Evolutionary conservation across 352 stramenopile genomes (phyloP), one percentile per base, ranked within the genome.

Genomic region (Blastocystis sp.): DNA sequence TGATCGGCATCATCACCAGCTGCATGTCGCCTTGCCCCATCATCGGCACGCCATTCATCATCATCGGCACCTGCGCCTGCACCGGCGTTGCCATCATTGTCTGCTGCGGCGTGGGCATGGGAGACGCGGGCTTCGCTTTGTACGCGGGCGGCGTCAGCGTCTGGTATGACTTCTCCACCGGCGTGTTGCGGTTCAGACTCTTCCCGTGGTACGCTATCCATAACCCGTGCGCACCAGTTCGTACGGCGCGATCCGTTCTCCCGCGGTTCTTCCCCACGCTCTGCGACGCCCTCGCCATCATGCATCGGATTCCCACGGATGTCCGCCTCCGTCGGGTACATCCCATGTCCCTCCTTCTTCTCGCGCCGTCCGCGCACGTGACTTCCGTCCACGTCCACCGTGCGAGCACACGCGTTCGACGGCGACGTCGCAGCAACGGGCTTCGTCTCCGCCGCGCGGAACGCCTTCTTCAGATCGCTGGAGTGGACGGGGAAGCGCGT

Each of bases 31-130:
- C 66, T 1, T 42, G 66, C 38, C 34, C 34, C 28, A 76, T n/a
- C 42, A 76, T 14, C 19, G 66, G 66, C 66, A 76, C 52, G 9
- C 66, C 66, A 48, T 76, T 76, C 66, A 79, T 21, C 69, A 79
- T 79, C 69, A 79, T 79, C 69, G 69, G 69, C n/a, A 0, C 14
- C 0, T 7, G 48, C 0, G 48, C 6, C 14, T 57, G 48, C 48
- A 57, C 14, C 48, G 48, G 28, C 28, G 28, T 14, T 1, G 6
- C 6, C 48, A 57, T 57, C 48, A 43, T 40, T 6, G 68, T 14
- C 24, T 24, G 38, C 45, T 43, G 62, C 57, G 43, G 43, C 0
- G 45, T 21, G 3, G 17, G 52, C 24, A 14, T 1, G 0, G 34
- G 28, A 3, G 28, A n/a, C 38, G 68, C 11, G 34, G 68, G 11